Evolutionary conservation across 2,329 filamentous ascomycete genomes (phyloP), one percentile per base, ranked within the genome.

Genomic region (Ascochyta koolunga): DNA sequence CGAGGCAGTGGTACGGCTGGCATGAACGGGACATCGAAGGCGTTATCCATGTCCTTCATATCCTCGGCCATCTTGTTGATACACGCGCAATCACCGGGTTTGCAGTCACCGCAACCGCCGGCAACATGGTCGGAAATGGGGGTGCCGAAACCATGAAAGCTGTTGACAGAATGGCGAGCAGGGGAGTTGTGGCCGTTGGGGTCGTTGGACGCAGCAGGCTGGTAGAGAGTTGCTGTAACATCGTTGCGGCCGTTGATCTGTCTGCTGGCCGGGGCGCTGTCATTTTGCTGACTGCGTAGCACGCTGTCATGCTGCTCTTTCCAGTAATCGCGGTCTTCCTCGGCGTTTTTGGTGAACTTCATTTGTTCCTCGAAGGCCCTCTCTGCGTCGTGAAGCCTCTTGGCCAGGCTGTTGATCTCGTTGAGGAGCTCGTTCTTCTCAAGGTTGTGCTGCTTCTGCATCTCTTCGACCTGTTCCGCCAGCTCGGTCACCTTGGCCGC

Each of bases 401-500:
- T 50, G 18, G 45, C 39, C 29, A 50, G 21, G 25, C 38, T 48
- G 21, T 50, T 50, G 52, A 55, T 50, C 5, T 55, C 52, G 46
- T 55, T 50, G n/a, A 50, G 45, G 8, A 36, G 37, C 5, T 50
- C 49, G 33, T 58, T 60, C 32, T 65, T 44, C 37, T 68, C 52
- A 16, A 41, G 40, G 37, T 55, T 50, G 41, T 46, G 60, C 16
- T 61, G 50, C 37, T 54, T 33, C 25, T 56, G 47, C 48, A 56
- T 48, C 38, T 52, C 18, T 44, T 84, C 79, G 5, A 72, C 59
- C 48, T 71, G 64, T 22, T 54, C 50, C 56, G 83, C 79, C 39
- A 86, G 76, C 60, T 84, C 93, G 33, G 89, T 88, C 6, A 97
- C 90, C 33, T 91, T 89, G 21, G 91, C 90, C 2, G 91, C 91